These are phyloP conservation scores for Trichoderma sp. DNA, from an alignment of 2,329 filamentous ascomycete genomes.

Conservation along the genomic window DNA sequence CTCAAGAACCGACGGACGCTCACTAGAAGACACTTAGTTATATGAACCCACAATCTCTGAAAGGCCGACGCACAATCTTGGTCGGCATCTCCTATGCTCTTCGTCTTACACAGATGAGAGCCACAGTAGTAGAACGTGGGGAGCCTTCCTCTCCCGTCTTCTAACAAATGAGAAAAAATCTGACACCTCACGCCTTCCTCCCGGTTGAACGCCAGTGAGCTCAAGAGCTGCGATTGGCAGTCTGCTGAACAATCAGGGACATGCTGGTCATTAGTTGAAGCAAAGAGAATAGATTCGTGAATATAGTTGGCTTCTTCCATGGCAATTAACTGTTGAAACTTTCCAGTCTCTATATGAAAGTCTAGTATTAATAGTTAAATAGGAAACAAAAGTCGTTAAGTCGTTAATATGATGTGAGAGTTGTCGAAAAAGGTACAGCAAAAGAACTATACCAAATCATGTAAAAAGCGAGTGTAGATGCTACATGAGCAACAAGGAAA, in stretches of 20 bases:
- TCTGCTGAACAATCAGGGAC: slow-evolving; percentile 34
- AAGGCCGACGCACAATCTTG: slow-evolving; percentile 43
- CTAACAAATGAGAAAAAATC: slow-evolving; percentile 28
- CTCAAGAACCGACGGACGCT: slow-evolving; percentile 52
- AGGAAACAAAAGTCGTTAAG: background rate
- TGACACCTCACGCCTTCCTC: slow-evolving; percentile 35
- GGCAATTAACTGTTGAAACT: background rate
- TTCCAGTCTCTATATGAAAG: background rate
- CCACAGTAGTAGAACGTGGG: slow-evolving; percentile 53
- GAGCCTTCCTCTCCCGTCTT: slow-evolving; percentile 33
- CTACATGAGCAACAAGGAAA: background rate
- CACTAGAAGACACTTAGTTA: slow-evolving; percentile 34
- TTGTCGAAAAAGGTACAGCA: background rate
- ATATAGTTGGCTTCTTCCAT: background rate
- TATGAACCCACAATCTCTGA: background rate
- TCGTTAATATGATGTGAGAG: background rate
- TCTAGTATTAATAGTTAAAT: background rate
- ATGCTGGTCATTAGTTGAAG: slow-evolving; percentile 31
- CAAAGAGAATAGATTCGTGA: slow-evolving; percentile 22
- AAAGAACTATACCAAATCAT: background rate
- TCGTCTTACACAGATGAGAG: slow-evolving; percentile 48
- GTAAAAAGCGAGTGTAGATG: background rate
- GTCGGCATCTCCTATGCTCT: slow-evolving; percentile 30
- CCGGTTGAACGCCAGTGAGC: slow-evolving; percentile 27
- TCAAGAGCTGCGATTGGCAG: slow-evolving; percentile 36